phyloP scores from a whole-genome alignment of 768 basidiomycete species.

The Phanerodontia chrysosporium region DNA sequence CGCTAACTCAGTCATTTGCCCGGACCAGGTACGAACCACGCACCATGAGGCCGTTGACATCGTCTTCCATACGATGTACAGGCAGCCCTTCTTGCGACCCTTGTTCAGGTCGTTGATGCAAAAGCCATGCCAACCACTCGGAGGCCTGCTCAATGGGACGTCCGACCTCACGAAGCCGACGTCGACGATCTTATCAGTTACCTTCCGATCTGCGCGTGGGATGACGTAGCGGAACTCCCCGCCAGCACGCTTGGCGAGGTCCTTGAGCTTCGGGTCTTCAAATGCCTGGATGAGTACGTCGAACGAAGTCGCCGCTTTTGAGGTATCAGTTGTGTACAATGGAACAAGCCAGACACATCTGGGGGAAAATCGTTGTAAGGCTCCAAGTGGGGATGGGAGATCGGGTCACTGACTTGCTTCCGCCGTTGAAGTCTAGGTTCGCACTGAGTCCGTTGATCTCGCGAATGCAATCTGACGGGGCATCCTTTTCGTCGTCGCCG shows the following conservation, averaged over 20 bases:
- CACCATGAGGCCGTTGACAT: conserved; percentile 6
- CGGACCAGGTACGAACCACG: background rate
- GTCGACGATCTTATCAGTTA: background rate
- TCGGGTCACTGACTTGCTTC: background rate
- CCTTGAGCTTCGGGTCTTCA: background rate
- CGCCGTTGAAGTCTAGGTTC: background rate
- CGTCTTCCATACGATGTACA: conserved; percentile 8
- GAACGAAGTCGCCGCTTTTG: conserved; percentile 3
- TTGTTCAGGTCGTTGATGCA: background rate
- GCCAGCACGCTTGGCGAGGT: background rate
- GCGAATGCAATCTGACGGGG: background rate
- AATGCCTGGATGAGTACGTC: conserved; percentile 1
- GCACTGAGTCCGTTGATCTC: background rate
- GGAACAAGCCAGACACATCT: conserved; percentile 4
- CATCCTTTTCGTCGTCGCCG: background rate
- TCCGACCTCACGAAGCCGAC: background rate
- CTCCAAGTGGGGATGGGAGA: background rate
- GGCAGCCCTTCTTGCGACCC: background rate
- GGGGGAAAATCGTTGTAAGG: background rate
- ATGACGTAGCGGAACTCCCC: conserved; percentile 8
- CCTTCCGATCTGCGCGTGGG: background rate
- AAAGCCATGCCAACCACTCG: background rate
- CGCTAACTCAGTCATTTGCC: background rate
- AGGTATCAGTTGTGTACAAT: background rate
- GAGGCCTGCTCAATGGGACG: background rate